Percentiles rank a stretch among this genome's conserved stretches.
These are phyloP conservation scores for Tetrahymena elliotti DNA, from an alignment of 73 alveolate species.

Conservation along the genomic window DNA sequence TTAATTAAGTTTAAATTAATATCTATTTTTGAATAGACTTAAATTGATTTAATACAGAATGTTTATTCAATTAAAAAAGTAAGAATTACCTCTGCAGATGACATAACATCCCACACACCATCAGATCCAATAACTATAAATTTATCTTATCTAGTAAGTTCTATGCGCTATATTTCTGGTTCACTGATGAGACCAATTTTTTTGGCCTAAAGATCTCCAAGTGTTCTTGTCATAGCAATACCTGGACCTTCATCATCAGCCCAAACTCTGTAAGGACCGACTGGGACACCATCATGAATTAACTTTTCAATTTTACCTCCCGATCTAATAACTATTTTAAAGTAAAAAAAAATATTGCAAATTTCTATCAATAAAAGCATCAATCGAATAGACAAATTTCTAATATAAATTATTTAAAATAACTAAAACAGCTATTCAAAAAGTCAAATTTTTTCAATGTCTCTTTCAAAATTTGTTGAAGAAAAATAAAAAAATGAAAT, in stretches of 20 bases:
- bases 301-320: slow-evolving; percentile 65
- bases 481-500: background rate
- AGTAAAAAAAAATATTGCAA: background rate
- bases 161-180: slow-evolving; percentile 77
- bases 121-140: slow-evolving; percentile 80
- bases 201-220: slow-evolving; percentile 80
- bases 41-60: background rate
- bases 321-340: slow-evolving; percentile 28
- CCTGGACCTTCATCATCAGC: slow-evolving; percentile 93
- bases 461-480: background rate
- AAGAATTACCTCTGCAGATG: slow-evolving; percentile 74
- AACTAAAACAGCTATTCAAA: background rate
- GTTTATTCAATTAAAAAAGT: no score
- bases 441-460: background rate
- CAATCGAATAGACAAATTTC: background rate
- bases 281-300: slow-evolving; percentile 55
- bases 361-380: background rate
- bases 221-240: slow-evolving; percentile 79
- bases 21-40: no score
- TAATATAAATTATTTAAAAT: no score
- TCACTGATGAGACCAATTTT: slow-evolving; percentile 74
- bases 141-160: slow-evolving; percentile 67
- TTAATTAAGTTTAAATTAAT: no score
- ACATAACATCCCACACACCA: slow-evolving; percentile 83
- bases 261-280: slow-evolving; percentile 67